phyloP scores from a whole-genome alignment of 2,329 filamentous ascomycete species.

The Gremmenia infestans region DNA sequence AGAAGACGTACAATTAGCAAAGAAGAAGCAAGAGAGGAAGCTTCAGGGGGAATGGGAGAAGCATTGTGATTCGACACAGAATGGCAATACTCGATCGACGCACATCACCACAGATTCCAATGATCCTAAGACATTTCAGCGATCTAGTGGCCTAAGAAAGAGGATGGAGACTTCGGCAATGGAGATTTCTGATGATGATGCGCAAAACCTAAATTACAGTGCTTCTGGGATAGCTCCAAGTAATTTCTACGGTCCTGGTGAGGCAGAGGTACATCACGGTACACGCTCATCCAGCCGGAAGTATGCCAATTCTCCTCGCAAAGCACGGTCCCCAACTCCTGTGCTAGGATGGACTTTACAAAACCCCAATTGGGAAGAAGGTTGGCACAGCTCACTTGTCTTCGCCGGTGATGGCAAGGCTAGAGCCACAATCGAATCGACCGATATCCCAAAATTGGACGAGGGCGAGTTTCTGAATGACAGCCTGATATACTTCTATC shows the following conservation, averaged over 20 bases:
- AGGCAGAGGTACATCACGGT: not conserved
- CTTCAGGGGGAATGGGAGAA: not conserved
- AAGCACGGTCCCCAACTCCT: slow-evolving; percentile 15
- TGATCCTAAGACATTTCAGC: not conserved
- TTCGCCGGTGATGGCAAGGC: slow-evolving; percentile 56
- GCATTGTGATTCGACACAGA: not conserved
- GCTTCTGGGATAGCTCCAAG: not conserved
- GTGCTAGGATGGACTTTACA: slow-evolving; percentile 43
- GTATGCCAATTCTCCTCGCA: not conserved
- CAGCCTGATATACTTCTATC: slow-evolving; percentile 83
- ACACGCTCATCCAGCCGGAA: slow-evolving; percentile 12
- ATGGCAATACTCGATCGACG: not conserved
- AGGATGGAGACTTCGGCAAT: not conserved
- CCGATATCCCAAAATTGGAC: slow-evolving; percentile 73
- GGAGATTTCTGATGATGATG: not conserved
- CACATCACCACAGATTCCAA: not conserved
- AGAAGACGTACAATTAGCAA: slow-evolving; percentile 2
- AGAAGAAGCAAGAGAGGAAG: not conserved
- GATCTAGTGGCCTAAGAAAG: not conserved
- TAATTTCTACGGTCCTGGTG: slow-evolving; percentile 2
- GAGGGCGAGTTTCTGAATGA: slow-evolving; percentile 89
- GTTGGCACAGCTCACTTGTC: slow-evolving; percentile 54
- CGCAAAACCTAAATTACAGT: not conserved
- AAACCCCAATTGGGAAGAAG: slow-evolving; percentile 46
- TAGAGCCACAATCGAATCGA: slow-evolving; percentile 60